These are phyloP conservation scores for Tremellales sp. DNA, from an alignment of 1,284 basidiomycete genomes.

Conservation along the genomic window DNA sequence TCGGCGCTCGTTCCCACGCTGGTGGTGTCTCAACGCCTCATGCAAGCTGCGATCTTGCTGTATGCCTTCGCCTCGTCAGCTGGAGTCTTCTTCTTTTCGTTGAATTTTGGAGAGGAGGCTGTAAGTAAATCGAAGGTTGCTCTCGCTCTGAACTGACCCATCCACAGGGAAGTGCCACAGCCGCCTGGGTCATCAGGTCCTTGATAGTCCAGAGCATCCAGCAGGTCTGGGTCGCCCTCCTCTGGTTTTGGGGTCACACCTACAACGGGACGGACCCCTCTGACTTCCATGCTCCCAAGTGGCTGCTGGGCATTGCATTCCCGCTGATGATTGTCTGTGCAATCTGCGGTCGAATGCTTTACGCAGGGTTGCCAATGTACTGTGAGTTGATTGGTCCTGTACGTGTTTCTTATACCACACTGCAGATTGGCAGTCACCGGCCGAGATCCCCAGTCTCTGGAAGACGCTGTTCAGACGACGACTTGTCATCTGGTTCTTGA, in stretches of 20 bases:
- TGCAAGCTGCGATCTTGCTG: constrained; percentile 68
- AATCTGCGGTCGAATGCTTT: constrained; percentile 68
- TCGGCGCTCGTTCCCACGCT: constrained; percentile 74
- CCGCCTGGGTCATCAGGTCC: constrained; percentile 77
- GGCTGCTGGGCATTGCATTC: constrained; percentile 66
- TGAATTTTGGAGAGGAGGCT: constrained; percentile 87
- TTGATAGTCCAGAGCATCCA: constrained; percentile 82
- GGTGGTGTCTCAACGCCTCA: constrained; percentile 59
- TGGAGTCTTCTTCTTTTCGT: constrained; percentile 77
- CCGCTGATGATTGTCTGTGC: constrained; percentile 67
- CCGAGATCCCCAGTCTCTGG: constrained; percentile 78
- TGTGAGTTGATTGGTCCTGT: constrained; percentile 48
- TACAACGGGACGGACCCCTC: constrained; percentile 51
- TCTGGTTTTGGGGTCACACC: constrained; percentile 82
- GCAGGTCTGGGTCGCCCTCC: constrained; percentile 78
- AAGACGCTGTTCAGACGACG: constrained; percentile 75
- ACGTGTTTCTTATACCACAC: constrained; percentile 64
- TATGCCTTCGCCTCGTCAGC: constrained; percentile 82
- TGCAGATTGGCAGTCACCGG: no score
- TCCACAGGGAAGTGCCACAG: constrained; percentile 79
- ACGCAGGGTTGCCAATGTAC: constrained; percentile 66
- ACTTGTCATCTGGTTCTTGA: constrained; percentile 80
- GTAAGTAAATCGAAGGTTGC: no score
- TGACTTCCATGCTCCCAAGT: constrained; percentile 15
- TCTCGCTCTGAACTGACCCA: no score